Evolutionary conservation across 306 rosid genomes (phyloP).

Genomic region (Cotoneaster glaucophyllus): DNA sequence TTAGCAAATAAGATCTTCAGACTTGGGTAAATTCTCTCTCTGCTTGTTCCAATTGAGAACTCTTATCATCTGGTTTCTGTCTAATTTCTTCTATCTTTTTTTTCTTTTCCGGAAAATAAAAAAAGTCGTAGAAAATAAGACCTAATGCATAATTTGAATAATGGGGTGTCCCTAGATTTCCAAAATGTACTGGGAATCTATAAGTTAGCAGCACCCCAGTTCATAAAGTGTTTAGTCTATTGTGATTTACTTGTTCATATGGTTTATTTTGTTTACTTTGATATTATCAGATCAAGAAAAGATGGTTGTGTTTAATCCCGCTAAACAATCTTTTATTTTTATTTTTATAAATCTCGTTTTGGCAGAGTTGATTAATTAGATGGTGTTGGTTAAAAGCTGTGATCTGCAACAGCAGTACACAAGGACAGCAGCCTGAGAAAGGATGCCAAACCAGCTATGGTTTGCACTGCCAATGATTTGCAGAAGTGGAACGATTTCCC

Average conservation of each 20-base stretch:
- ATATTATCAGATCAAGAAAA: slow-evolving; percentile 22
- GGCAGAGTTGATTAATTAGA: slow-evolving; percentile 31
- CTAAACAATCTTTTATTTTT: too few relatives aligned
- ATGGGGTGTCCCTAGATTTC: too few relatives aligned
- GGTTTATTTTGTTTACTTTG: neutral
- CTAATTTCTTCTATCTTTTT: neutral
- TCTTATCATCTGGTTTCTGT: neutral
- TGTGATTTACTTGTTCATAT: too few relatives aligned
- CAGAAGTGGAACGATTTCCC: slow-evolving; percentile 96
- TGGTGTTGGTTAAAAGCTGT: slow-evolving; percentile 17
- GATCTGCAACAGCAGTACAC: slow-evolving; percentile 19
- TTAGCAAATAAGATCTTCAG: neutral
- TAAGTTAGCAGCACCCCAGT: neutral
- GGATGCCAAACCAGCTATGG: slow-evolving; percentile 99
- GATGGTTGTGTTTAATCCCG: neutral
- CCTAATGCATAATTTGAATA: slow-evolving; percentile 4
- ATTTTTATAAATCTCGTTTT: neutral
- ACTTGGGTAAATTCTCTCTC: neutral
- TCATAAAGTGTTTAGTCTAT: too few relatives aligned
- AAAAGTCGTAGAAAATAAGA: neutral
- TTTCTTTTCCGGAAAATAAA: neutral
- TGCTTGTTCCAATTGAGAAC: slow-evolving; percentile 3
- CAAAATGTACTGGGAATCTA: neutral
- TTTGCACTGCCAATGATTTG: slow-evolving; percentile 90
- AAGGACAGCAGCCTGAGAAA: slow-evolving; percentile 44